Conservation (phyloP, 169 alveolate genomes). For the Plasmodium gonderi region DNA sequence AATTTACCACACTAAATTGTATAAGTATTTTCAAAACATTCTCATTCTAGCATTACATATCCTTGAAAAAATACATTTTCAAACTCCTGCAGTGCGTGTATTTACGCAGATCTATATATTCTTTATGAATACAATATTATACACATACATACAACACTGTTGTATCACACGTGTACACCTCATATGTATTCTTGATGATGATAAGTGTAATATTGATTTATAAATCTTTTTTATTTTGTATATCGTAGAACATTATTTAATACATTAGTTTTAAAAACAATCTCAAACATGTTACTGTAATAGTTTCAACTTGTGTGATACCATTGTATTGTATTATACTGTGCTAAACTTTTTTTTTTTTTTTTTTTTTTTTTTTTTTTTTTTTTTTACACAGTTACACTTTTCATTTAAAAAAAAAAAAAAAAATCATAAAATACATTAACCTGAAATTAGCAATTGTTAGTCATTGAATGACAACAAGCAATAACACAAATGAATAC, state of each 20-base stretch:
- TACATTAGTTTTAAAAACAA: background rate
- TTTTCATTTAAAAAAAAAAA: background rate
- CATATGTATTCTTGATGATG: constrained; percentile 17
- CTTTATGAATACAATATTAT: background rate
- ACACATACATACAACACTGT: background rate
- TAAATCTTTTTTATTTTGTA: background rate
- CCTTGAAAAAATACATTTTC: background rate
- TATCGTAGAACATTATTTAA: background rate
- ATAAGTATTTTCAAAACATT: background rate
- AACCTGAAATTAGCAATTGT: background rate
- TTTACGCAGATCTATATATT: background rate
- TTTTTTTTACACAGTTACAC: background rate
- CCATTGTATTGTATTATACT: background rate
- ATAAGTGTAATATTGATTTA: constrained; percentile 19
- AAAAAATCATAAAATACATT: constrained; percentile 21
- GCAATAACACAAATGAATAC: constrained; percentile 9
- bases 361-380: background rate
- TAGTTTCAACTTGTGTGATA: no score
- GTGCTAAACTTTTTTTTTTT: background rate
- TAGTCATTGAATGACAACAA: background rate
- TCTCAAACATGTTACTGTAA: constrained; percentile 3
- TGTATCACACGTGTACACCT: background rate
- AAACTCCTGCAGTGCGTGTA: background rate
- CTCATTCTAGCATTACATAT: no score
- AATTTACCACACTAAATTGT: no score